Conservation (phyloP, 2,329 filamentous ascomycete species). For the Trichoderma sp. region DNA sequence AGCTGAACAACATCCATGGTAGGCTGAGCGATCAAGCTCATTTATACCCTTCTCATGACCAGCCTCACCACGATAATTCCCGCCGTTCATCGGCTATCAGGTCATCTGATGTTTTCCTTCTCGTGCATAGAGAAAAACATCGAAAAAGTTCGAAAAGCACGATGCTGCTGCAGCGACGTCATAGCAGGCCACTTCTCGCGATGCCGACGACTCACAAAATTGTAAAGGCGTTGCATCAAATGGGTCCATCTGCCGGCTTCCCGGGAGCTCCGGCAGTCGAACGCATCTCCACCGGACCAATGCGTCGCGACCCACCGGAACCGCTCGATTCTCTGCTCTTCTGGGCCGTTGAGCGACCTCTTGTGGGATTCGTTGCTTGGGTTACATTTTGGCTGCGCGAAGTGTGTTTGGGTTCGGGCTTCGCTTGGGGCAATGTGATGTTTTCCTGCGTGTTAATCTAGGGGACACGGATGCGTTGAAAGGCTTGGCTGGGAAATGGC, state of each 20-base stretch:
- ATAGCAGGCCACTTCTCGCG: conserved; percentile 22
- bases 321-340: background rate
- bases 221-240: background rate
- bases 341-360: background rate
- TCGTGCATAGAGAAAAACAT: background rate
- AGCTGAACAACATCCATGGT: conserved; percentile 3
- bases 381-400: conserved; percentile 7
- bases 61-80: background rate
- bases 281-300: too few species aligned
- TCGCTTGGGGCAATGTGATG: background rate
- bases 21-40: conserved; percentile 10
- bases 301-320: conserved; percentile 1
- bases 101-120: conserved; percentile 20
- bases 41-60: conserved; percentile 12
- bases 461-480: background rate
- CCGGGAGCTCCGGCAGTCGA: conserved; percentile 22
- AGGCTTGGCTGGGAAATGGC: conserved; percentile 4
- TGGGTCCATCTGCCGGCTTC: conserved; percentile 26
- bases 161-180: conserved; percentile 18
- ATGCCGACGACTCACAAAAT: background rate
- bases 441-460: background rate
- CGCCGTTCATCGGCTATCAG: conserved; percentile 20
- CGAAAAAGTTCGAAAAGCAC: background rate
- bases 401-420: background rate
- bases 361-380: conserved; percentile 2